Conservation (phyloP, 2,329 filamentous ascomycete genomes). For the Pestalotiopsis sp. region DNA sequence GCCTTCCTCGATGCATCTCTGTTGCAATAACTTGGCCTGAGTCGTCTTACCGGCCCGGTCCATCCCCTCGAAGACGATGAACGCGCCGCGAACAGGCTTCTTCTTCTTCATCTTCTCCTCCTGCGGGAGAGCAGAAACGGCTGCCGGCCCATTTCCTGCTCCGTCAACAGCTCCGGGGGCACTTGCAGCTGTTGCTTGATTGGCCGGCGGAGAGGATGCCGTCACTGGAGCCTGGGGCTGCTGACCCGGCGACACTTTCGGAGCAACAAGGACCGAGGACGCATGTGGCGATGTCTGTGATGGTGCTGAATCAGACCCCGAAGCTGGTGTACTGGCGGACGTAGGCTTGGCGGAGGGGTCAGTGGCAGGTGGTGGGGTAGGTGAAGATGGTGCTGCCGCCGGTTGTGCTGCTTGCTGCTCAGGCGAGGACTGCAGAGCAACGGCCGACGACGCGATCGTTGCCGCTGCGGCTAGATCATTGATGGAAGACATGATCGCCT, state of each 20-base stretch:
- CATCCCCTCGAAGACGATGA: slow-evolving; percentile 85
- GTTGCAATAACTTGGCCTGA: slow-evolving; percentile 73
- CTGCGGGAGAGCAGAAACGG: slow-evolving; percentile 6
- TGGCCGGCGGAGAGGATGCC: slow-evolving; percentile 2
- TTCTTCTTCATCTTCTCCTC: not conserved
- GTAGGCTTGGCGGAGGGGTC: not conserved
- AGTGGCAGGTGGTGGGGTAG: slow-evolving; percentile 12
- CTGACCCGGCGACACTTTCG: slow-evolving; percentile 25
- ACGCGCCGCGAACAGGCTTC: slow-evolving; percentile 59
- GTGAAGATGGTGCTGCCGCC: slow-evolving; percentile 18
- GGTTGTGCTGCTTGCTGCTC: slow-evolving; percentile 15
- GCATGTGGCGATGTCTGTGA: not conserved
- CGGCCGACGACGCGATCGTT: slow-evolving; percentile 42
- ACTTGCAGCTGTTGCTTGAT: slow-evolving; percentile 3
- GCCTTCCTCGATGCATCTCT: slow-evolving; percentile 51
- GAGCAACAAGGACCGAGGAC: slow-evolving; percentile 15
- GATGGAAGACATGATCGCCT: slow-evolving; percentile 44
- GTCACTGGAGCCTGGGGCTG: slow-evolving; percentile 26
- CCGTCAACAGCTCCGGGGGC: slow-evolving; percentile 7
- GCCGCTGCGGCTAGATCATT: slow-evolving; percentile 52
- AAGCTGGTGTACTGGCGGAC: not conserved
- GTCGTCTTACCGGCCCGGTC: slow-evolving; percentile 93
- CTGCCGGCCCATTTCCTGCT: slow-evolving; percentile 1
- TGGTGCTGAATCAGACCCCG: slow-evolving; percentile 4
- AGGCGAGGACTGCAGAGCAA: slow-evolving; percentile 26